These are phyloP conservation scores for Colletotrichum tabaci DNA, from an alignment of 2,329 filamentous ascomycete species.

Conservation along the genomic window DNA sequence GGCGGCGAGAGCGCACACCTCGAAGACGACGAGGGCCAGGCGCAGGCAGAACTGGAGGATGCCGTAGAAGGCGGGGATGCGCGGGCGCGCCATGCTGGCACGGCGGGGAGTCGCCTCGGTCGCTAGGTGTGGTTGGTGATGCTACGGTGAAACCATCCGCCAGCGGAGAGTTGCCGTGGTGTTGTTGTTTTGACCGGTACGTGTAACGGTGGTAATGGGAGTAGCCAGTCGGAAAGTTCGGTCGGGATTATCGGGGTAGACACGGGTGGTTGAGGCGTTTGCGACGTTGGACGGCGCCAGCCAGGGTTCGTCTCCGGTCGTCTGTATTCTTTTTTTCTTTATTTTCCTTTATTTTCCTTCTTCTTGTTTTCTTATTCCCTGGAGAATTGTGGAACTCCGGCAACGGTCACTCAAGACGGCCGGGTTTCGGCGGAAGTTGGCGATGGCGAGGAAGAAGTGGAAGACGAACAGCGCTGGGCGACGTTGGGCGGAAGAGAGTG, in stretches of 20 bases:
- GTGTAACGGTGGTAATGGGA: neutral
- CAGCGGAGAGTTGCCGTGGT: neutral
- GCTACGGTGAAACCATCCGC: conserved; percentile 38
- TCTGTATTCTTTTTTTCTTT: neutral
- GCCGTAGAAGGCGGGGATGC: conserved; percentile 43
- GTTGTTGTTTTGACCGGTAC: neutral
- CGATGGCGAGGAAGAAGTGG: neutral
- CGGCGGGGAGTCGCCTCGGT: conserved; percentile 11
- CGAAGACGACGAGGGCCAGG: conserved; percentile 42
- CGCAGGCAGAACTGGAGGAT: conserved; percentile 44
- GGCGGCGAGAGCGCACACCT: conserved; percentile 43
- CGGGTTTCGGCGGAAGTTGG: neutral
- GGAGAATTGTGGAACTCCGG: neutral
- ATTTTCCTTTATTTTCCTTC: neutral
- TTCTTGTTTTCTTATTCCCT: neutral
- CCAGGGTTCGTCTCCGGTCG: neutral
- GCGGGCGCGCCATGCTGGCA: conserved; percentile 41
- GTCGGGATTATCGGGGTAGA: neutral
- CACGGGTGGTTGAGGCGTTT: neutral
- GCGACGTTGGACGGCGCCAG: conserved; percentile 1
- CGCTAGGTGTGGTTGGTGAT: conserved; percentile 10
- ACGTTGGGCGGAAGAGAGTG: neutral
- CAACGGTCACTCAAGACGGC: conserved; percentile 2
- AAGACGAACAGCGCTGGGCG: neutral
- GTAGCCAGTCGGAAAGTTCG: neutral